phyloP scores from a whole-genome alignment of 1,284 basidiomycete genomes.

The Fomes fomentarius region DNA sequence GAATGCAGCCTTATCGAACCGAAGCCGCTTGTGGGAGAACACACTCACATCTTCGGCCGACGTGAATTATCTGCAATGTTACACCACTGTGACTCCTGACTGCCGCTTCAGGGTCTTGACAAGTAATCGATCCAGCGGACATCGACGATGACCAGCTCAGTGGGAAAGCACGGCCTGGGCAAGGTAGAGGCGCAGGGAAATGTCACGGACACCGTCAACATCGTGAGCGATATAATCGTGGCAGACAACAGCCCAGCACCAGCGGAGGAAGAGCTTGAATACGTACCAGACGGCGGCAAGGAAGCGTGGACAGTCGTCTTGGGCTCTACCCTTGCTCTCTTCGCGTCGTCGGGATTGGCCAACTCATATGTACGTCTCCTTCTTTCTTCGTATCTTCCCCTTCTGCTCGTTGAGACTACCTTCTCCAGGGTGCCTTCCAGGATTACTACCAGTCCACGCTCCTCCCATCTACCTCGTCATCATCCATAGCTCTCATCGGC shows the following conservation, averaged over 20 bases:
- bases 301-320: conserved; percentile 23
- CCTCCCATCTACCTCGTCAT: conserved; percentile 17
- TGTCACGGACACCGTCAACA: too few species aligned
- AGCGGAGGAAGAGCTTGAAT: conserved; percentile 2
- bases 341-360: conserved; percentile 24
- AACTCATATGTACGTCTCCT: conserved; percentile 21
- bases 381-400: neutral
- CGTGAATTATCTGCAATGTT: too few species aligned
- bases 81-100: too few species aligned
- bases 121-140: too few species aligned
- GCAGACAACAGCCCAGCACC: neutral
- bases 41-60: too few species aligned
- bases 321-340: conserved; percentile 20
- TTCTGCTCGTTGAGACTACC: neutral
- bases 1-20: too few species aligned
- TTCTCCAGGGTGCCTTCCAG: conserved; percentile 18
- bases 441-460: conserved; percentile 24
- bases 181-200: too few species aligned
- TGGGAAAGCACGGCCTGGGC: too few species aligned
- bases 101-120: too few species aligned
- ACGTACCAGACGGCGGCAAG: conserved; percentile 20
- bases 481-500: conserved; percentile 46
- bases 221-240: too few species aligned
- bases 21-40: too few species aligned
- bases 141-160: too few species aligned